Conservation (phyloP, 2,329 filamentous ascomycete species). For the Talaromyces piceae region DNA sequence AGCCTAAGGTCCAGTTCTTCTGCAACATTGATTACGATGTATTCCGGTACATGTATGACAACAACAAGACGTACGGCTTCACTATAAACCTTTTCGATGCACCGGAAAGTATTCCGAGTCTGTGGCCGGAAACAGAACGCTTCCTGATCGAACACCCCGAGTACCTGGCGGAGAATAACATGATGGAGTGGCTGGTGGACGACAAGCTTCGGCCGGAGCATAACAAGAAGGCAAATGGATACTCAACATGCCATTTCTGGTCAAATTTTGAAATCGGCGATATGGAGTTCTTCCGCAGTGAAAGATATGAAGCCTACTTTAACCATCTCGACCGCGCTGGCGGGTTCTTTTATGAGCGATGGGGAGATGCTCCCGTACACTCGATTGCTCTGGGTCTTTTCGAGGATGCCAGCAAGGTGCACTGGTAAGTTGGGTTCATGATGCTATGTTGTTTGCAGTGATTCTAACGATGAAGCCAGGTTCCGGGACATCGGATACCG, state of each 20-base stretch:
- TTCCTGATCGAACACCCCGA: conserved; percentile 80
- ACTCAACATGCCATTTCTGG: conserved; percentile 99
- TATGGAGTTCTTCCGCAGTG: conserved; percentile 84
- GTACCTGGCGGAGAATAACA: conserved; percentile 75
- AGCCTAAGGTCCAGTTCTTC: conserved; percentile 98
- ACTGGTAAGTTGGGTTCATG: conserved; percentile 59
- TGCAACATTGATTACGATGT: conserved; percentile 98
- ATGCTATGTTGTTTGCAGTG: neutral
- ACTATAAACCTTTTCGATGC: conserved; percentile 96
- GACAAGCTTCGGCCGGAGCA: conserved; percentile 67
- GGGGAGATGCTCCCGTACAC: conserved; percentile 96
- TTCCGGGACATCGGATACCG: conserved; percentile 99
- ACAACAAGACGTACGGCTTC: conserved; percentile 98
- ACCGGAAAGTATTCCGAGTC: conserved; percentile 71
- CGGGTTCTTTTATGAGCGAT: conserved; percentile 97
- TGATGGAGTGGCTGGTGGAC: conserved; percentile 81
- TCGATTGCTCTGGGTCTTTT: conserved; percentile 88
- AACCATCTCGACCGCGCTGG: conserved; percentile 88
- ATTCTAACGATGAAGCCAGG: conserved; percentile 48
- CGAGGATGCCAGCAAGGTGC: conserved; percentile 81
- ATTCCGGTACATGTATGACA: conserved; percentile 94
- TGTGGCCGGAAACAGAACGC: conserved; percentile 94
- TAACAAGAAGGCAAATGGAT: conserved; percentile 75
- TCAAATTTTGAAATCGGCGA: conserved; percentile 97
- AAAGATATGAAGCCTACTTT: conserved; percentile 91